Evolutionary conservation across 306 rosid species (phyloP), one percentile per base, ranked within the genome.

Genomic region (Begonia masoniana): DNA sequence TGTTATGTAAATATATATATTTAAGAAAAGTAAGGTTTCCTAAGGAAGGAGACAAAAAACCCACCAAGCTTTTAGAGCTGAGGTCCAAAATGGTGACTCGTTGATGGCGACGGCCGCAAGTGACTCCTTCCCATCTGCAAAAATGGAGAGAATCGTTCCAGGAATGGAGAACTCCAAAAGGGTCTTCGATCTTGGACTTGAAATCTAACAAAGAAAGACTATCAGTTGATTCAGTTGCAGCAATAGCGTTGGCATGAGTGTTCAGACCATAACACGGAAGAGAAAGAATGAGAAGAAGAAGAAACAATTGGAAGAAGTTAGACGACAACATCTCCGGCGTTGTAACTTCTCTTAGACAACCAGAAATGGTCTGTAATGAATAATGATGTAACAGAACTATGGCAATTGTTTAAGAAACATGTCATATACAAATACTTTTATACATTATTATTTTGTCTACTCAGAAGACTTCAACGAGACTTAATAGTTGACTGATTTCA

Each of bases 1-100:
- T 87, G 39, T 56, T 52, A 6, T 72, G 81, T 56, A 87, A 68
- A 19, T 70, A 65, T 10, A 87, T 84, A 26, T 75, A 60, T 9
- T 14, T 15, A 41, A 80, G 88, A 69, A 60, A 80, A 19, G 93
- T 68, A 1, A 86, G 62, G 62, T 78, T 78, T 7, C 84, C 81
- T 10, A 83, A 68, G 6, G 61, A 76, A 43, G 74, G 71, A 23
- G 66, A 70, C 2, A 87, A 26, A 15, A 69, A 52, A 10, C 96
- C 96, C 2, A 75, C 52, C 31, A 81, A 74, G 48, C 71, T 50
- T 0, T 64, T 56, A 13, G 83, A 59, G 10, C 91, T 76, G 57
- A 87, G 87, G 15, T 78, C 55, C 0, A 81, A 57, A 47, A 41
- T 62, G 16, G 66, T 54, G 0, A 87, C 94, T 74, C 96, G 74